These are phyloP conservation scores for Cornus florida DNA, from an alignment of 148 eudicot genomes.

Conservation along the genomic window DNA sequence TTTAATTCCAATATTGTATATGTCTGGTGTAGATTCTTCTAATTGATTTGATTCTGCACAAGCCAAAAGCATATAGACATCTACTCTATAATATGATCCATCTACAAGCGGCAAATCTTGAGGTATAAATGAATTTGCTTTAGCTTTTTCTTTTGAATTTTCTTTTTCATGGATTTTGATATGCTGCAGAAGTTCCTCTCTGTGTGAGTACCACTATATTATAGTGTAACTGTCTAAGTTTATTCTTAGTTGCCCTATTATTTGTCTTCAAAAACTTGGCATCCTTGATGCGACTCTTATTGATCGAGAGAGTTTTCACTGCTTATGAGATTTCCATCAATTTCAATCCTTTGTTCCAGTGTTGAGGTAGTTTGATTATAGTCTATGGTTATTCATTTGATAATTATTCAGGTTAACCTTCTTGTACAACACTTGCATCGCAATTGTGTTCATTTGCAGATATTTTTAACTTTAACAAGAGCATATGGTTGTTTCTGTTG, in stretches of 20 bases:
- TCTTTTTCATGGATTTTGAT: neutral
- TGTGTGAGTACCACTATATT: neutral
- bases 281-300: neutral
- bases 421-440: neutral
- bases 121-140: constrained; percentile 15
- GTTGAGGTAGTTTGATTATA: neutral
- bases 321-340: neutral
- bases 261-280: neutral
- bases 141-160: too few relatives aligned
- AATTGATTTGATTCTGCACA: constrained; percentile 83
- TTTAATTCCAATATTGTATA: neutral
- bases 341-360: neutral
- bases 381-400: neutral
- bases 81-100: constrained; percentile 67
- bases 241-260: neutral
- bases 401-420: neutral
- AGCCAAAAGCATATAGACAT: constrained; percentile 88
- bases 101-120: constrained; percentile 35
- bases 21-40: constrained; percentile 48
- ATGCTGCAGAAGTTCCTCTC: neutral
- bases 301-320: neutral
- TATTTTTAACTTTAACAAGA: neutral
- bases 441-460: too few relatives aligned
- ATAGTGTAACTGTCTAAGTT: too few relatives aligned
- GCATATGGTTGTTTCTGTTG: neutral